Conservation (phyloP, 495 filamentous ascomycete species). For the Astrothelium subdiscretum region DNA sequence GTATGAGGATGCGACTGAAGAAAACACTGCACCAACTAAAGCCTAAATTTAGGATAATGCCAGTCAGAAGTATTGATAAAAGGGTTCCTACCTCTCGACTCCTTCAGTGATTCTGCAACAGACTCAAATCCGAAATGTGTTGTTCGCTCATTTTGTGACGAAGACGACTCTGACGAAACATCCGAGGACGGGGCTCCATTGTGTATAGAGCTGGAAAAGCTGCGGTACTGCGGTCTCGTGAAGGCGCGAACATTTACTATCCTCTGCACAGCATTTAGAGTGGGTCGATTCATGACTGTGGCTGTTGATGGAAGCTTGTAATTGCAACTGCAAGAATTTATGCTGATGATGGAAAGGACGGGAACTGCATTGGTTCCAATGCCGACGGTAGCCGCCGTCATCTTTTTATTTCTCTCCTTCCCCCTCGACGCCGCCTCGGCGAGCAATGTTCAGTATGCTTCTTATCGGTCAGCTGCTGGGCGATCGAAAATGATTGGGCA, state of each 20-base stretch:
- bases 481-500: not conserved
- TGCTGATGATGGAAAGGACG: not conserved
- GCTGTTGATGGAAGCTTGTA: not conserved
- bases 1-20: constrained; percentile 83
- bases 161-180: constrained; percentile 19
- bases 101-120: constrained; percentile 73
- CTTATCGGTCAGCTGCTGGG: not conserved
- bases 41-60: not conserved
- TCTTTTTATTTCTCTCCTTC: not conserved
- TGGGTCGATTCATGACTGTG: not conserved
- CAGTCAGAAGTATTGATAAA: not conserved
- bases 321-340: not conserved
- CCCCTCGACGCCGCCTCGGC: no score
- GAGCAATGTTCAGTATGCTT: not conserved
- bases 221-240: constrained; percentile 7
- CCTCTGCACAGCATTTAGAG: not conserved
- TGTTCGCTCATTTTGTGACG: constrained; percentile 39
- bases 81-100: constrained; percentile 46
- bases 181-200: constrained; percentile 31
- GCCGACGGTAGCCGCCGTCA: not conserved
- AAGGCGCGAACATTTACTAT: not conserved
- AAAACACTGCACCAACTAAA: constrained; percentile 79
- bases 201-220: constrained; percentile 47
- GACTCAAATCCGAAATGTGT: constrained; percentile 95
- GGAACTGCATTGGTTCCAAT: not conserved